phyloP scores from a whole-genome alignment of 768 basidiomycete species.

The Hortiboletus flavorubellus region DNA sequence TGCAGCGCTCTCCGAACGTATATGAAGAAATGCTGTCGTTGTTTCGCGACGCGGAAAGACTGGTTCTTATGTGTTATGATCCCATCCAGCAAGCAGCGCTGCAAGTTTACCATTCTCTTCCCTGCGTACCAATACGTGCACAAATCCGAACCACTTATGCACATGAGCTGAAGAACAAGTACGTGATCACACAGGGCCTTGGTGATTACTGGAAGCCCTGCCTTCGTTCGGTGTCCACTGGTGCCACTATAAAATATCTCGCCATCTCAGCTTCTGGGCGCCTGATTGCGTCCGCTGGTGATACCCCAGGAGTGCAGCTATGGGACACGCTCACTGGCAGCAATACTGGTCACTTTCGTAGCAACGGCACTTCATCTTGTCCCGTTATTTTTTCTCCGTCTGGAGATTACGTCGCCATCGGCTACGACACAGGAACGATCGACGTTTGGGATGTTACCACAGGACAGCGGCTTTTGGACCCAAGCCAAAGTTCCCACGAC shows the following conservation, averaged over 20 bases:
- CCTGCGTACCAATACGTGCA: slow-evolving; percentile 3
- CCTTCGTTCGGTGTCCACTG: slow-evolving; percentile 12
- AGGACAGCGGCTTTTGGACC: slow-evolving; percentile 10
- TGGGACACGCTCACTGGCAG: slow-evolving; percentile 18
- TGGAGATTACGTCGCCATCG: slow-evolving; percentile 14
- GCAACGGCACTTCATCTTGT: slow-evolving; percentile 7
- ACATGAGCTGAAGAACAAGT: slow-evolving; percentile 9
- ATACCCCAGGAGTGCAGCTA: slow-evolving; percentile 36
- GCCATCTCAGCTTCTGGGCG: slow-evolving; percentile 17
- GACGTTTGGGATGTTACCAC: slow-evolving; percentile 19
- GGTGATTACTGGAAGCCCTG: slow-evolving; percentile 14
- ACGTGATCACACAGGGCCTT: slow-evolving; percentile 8
- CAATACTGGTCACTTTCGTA: slow-evolving; percentile 12
- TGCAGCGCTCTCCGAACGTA: slow-evolving; percentile 8
- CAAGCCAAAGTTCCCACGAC: not conserved
- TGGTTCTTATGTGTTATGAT: slow-evolving; percentile 20
- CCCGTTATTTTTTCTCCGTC: slow-evolving; percentile 16
- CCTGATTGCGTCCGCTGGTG: slow-evolving; percentile 16
- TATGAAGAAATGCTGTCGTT: slow-evolving; percentile 8
- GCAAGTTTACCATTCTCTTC: slow-evolving; percentile 16
- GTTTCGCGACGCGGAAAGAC: slow-evolving; percentile 16
- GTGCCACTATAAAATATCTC: slow-evolving; percentile 10
- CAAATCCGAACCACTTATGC: slow-evolving; percentile 12
- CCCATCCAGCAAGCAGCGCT: slow-evolving; percentile 16
- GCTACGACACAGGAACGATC: slow-evolving; percentile 10